Conservation (phyloP, 345 rosid genomes). For the Zanthoxylum bungeanum region DNA sequence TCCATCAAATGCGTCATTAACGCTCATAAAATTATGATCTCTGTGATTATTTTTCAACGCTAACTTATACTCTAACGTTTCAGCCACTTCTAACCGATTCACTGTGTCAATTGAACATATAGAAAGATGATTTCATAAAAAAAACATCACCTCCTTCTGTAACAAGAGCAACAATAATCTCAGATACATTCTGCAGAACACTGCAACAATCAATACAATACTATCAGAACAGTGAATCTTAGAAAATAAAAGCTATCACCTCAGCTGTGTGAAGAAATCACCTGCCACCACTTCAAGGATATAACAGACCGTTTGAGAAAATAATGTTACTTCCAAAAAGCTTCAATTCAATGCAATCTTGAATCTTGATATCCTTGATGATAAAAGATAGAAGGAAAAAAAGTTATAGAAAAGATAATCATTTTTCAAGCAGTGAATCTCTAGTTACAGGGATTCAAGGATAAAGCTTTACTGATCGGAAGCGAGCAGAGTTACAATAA, state of each 20-base stretch:
- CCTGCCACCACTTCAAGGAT: conserved; percentile 99
- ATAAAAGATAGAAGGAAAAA: conserved; percentile 3
- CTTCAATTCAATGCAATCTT: conserved; percentile 57
- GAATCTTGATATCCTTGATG: conserved; percentile 67
- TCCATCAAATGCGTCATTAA: no score
- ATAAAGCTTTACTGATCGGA: not conserved
- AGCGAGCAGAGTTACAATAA: not conserved
- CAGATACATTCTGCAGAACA: conserved; percentile 71
- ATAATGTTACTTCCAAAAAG: conserved; percentile 87
- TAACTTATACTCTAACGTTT: no score
- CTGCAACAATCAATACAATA: conserved; percentile 41
- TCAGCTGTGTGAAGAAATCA: conserved; percentile 23
- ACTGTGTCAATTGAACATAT: not conserved
- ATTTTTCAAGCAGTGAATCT: not conserved
- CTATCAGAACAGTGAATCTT: conserved; percentile 11
- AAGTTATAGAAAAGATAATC: not conserved
- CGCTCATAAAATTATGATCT: no score
- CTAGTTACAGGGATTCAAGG: no score
- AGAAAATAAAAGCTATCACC: not conserved
- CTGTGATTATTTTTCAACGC: no score
- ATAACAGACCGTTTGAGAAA: conserved; percentile 87
- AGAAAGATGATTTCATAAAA: conserved; percentile 10
- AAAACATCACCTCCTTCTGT: conserved; percentile 72
- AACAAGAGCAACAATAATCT: conserved; percentile 74
- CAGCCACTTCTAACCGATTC: no score